Evolutionary conservation across 768 basidiomycete species (phyloP), one percentile per base, ranked within the genome.

Genomic region (Lactarius evosmus): DNA sequence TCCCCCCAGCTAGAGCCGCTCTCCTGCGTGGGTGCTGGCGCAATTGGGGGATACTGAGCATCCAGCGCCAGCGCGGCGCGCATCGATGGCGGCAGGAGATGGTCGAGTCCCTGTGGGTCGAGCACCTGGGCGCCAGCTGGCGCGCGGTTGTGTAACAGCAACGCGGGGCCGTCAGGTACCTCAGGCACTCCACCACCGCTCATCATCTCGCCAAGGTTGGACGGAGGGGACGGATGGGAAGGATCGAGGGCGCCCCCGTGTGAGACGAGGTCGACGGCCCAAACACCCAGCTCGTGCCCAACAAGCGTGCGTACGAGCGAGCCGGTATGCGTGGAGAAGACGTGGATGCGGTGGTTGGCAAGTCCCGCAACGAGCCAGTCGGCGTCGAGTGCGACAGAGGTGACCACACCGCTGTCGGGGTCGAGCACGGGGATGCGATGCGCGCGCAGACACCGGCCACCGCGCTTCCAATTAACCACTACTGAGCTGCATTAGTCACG

Each of bases 201-300:
- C 30, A n/a, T 17, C 5, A 14, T 9, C 33, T 38, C 30, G 27
- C 38, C 27, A 4, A 30, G 5, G 44, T 30, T 54, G 52, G 25
- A 27, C 12, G 34, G 44, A 44, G 52, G 54, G 27, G 33, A 44
- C 0, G 63, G 34, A 54, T 69, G 66, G 25, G 61, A 46, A 7
- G 66, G 57, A 32, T 71, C 65, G 7, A 63, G 70, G 17, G 69
- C 41, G 1, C 86, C 88, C n/a, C 87, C 86, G 46, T 82, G 80
- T 29, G 83, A 82, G 55, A 95, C 85, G 30, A 98, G 81, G 59
- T 87, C 85, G 16, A 97, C 84, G 16, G 90, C 88, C 95, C 95
- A 98, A 1, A 97, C 95, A n/a, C 95, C 95, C 25, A 81, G 76
- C 17, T 88, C 86, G 73, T 97, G 95, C 0, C 95, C 95, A 9